phyloP scores from a whole-genome alignment of 148 eudicot species.

The Limonium bicolor region DNA sequence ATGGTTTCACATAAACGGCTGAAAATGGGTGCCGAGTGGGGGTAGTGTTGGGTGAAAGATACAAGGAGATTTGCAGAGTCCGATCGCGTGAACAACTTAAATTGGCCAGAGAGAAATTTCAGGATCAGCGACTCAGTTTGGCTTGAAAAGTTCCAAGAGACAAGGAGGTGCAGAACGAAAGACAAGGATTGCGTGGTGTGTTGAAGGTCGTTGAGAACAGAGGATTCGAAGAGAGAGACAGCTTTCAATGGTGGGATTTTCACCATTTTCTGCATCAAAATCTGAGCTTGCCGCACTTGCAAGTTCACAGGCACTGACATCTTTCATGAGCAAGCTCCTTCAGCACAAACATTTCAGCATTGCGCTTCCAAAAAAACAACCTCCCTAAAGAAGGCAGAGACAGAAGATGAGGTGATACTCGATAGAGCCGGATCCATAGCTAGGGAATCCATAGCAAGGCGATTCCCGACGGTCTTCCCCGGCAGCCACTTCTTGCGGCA shows the following conservation, averaged over 20 bases:
- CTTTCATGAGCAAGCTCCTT: no score
- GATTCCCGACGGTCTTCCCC: no score
- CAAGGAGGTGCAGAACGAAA: slow-evolving; percentile 27
- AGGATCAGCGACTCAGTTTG: slow-evolving; percentile 33
- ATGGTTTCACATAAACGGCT: slow-evolving; percentile 28
- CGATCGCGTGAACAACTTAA: no score
- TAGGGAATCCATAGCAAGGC: no score
- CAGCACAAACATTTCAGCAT: no score
- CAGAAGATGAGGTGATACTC: no score
- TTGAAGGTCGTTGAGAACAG: slow-evolving; percentile 15
- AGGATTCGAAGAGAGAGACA: slow-evolving; percentile 27
- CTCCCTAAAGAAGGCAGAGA: no score
- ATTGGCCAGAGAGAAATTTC: slow-evolving; percentile 27
- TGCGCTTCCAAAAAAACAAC: no score
- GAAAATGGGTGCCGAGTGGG: slow-evolving; percentile 16
- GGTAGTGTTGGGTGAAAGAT: slow-evolving; percentile 11
- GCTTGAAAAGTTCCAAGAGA: slow-evolving; percentile 17
- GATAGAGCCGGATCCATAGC: no score
- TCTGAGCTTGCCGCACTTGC: slow-evolving; percentile 1
- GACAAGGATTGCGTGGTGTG: slow-evolving; percentile 42
- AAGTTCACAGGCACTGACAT: no score
- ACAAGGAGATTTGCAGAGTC: slow-evolving; percentile 22
- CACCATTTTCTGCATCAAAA: slow-evolving; percentile 20
- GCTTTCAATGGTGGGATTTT: slow-evolving; percentile 42
- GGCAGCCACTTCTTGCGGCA: no score